Evolutionary conservation across 306 rosid genomes (phyloP), one percentile per base, ranked within the genome.

Genomic region (Cajanus cajan): DNA sequence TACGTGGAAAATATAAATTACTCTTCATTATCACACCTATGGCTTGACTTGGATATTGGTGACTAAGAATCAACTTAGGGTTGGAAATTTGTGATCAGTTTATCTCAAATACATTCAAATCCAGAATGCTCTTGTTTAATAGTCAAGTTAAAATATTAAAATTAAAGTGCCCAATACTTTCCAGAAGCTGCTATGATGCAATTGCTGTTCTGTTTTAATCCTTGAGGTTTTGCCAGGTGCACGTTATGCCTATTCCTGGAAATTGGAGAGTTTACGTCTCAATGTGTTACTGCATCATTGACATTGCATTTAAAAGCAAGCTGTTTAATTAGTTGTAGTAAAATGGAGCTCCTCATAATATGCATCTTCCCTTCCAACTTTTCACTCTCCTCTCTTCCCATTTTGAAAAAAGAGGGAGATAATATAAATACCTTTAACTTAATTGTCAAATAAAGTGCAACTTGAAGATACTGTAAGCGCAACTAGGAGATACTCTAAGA

Each of bases 1-100:
- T 95, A 92, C 0, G 88, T 80, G 47, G 47, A 59, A 43, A 15
- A 15, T 51, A 57, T 80, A 31, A 25, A 66, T 19, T 19, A 36
- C 16, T 48, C 22, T 67, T 48, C 50, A 36, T 50, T 33, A 10
- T 52, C 0, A 25, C 34, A 47, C 45, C 25, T 16, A 3, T 52
- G 37, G 44, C 64, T 16, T 81, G 63, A 15, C 50, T 48, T 74
- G 19, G 28, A 57, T 74, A 47, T 48, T 68, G 48, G 48, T 34
- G 21, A 43, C 54, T 54, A 41, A 64, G 8, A 55, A 41, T 28
- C 36, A 45, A 69, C 37, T 4, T 19, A 25, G 66, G 40, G 31
- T 24, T 37, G 8, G 8, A 61, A 40, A 44, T 19, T 41, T 51
- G 76, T n/a, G 71, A 67, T 47, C 28, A 50, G 14, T 16, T 71